Conservation (phyloP, 768 basidiomycete species). For the Galerina sulciceps region DNA sequence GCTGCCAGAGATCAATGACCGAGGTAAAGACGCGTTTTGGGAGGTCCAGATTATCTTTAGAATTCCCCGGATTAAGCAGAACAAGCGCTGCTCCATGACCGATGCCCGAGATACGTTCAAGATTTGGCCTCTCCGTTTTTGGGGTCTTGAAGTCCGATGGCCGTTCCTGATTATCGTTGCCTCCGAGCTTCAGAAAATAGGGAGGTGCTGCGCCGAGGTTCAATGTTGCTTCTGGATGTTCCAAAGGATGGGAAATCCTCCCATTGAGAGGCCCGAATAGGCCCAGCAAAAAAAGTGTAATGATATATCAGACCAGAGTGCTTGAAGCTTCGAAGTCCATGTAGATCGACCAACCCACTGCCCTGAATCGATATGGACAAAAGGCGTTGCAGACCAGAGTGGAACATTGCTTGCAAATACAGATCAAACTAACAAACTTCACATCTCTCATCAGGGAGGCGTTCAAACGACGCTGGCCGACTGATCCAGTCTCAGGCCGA, state of each 20-base stretch:
- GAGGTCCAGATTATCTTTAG: conserved; percentile 1
- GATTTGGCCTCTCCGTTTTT: neutral
- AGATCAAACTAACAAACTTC: neutral
- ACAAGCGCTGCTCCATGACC: neutral
- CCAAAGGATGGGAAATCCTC: neutral
- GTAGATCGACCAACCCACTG: neutral
- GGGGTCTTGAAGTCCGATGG: neutral
- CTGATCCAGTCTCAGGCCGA: neutral
- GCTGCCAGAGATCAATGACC: neutral
- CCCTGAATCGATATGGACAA: neutral
- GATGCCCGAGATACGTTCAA: neutral
- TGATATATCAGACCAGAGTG: neutral
- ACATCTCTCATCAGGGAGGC: neutral
- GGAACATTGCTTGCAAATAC: neutral
- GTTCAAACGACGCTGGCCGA: neutral
- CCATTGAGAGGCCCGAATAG: neutral
- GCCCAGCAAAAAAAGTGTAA: neutral
- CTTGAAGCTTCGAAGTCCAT: neutral
- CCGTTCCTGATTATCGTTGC: neutral
- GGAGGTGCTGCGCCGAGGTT: neutral
- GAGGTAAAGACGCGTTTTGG: neutral
- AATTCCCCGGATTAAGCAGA: neutral
- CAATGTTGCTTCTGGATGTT: neutral
- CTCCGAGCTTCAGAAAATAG: neutral
- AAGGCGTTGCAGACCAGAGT: neutral